A percentile compares a stretch with the other conserved stretches of the same genome.
These are phyloP conservation scores for Cyberlindnera misumaiensis DNA, from an alignment of 805 yeast genomes.

Conservation along the genomic window DNA sequence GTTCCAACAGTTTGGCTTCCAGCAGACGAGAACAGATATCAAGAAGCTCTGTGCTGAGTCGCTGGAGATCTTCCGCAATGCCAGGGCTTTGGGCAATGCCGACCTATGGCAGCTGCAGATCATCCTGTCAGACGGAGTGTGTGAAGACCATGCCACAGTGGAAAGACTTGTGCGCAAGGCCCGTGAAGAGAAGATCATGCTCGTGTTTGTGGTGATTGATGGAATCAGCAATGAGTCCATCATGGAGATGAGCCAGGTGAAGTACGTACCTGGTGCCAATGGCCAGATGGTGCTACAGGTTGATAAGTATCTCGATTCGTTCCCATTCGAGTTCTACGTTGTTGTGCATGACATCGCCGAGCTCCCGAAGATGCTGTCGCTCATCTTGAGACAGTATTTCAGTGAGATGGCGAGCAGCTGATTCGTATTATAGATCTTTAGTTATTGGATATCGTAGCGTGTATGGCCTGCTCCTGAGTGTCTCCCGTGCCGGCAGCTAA, in stretches of 20 bases:
- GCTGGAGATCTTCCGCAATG: constrained; percentile 59
- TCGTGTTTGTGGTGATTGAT: constrained; percentile 90
- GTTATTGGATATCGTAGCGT: too few species aligned
- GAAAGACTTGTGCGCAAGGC: constrained; percentile 85
- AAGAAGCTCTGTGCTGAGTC: constrained; percentile 66
- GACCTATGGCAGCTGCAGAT: constrained; percentile 94
- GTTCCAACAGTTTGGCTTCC: constrained; percentile 85
- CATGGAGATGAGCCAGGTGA: constrained; percentile 90
- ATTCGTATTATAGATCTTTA: too few species aligned
- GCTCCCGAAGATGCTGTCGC: constrained; percentile 84
- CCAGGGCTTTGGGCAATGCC: constrained; percentile 37
- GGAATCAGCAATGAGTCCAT: constrained; percentile 86
- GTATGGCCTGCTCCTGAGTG: too few species aligned
- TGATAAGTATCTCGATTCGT: constrained; percentile 78
- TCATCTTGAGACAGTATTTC: constrained; percentile 88
- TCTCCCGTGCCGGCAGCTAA: too few species aligned
- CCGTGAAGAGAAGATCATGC: constrained; percentile 85
- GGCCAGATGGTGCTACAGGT: constrained; percentile 75
- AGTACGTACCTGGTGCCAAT: constrained; percentile 58
- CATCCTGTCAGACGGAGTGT: constrained; percentile 91
- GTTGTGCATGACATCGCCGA: constrained; percentile 86
- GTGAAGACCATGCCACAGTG: constrained; percentile 86
- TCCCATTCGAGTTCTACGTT: constrained; percentile 96
- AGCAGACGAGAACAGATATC: constrained; percentile 82
- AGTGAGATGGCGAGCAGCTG: constrained; percentile 47